Base-by-base conservation (phyloP, 306 rosid genomes). In the Astragalus glycyphyllos region DNA sequence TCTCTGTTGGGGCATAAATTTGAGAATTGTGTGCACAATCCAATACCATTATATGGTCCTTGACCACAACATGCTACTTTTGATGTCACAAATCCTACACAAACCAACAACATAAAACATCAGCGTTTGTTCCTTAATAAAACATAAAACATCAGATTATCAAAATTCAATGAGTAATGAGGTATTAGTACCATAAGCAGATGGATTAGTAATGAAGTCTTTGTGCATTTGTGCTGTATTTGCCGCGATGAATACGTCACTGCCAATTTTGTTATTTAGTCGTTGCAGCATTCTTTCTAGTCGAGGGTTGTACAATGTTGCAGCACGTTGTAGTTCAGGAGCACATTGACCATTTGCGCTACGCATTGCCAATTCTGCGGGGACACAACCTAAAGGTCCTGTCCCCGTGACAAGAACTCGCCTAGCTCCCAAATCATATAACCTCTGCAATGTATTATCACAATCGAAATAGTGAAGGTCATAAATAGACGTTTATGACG, bases 41-140 rank as follows among this genome's bases (percentile, higher is more conserved):
- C 95, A 45, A 88, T 11, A 1, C 97, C 97, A 64, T 90, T 90
- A 60, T 84, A 86, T n/a, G 95, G 87, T 17, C 97, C 92, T 80
- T 90, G 97, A 2, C 95, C 97, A 66, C 97, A 90, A 20, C 97
- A 90, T 5, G 97, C 92, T 8, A 73, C 31, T 77, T 76, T 86
- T 17, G 92, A 72, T 51, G 85, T 83, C 7, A 6, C 69, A 81
- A 90, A 88, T 32, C 93, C 93, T 87, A 59, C 35, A 26, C 40
- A 60, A 34, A 32, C 31, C 15, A n/a, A 68, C 40, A 51, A 47
- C 51, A 56, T 20, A 20, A 8, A 11, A 2, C 42, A 13, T 70
- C n/a, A 56, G 40, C 1, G 8, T 45, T 44, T 60, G 17, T 35
- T 35, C 40, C 45, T n/a, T 58, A 11, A 37, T 7, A 20, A 20